Evolutionary conservation across 805 yeast genomes (phyloP).

Genomic region (Yarrowia hollandica): DNA sequence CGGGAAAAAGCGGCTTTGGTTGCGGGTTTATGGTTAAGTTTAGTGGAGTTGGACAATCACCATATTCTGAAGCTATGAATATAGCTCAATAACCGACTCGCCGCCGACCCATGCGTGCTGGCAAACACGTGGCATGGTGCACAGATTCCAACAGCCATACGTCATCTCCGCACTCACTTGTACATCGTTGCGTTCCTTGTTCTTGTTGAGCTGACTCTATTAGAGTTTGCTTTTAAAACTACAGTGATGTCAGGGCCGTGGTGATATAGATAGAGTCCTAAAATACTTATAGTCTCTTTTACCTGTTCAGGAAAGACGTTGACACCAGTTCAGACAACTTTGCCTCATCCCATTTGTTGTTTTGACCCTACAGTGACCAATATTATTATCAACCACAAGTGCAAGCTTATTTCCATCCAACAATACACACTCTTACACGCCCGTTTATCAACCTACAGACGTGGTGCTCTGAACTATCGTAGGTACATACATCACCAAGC

Average conservation of each 20-base stretch:
- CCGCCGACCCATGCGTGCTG: not conserved
- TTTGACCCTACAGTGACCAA: not conserved
- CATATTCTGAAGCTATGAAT: not conserved
- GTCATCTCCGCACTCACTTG: not conserved
- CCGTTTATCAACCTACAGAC: no score
- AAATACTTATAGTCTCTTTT: not conserved
- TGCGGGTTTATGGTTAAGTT: slow-evolving; percentile 16
- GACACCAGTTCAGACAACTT: not conserved
- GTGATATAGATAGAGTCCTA: no score
- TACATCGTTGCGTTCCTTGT: not conserved
- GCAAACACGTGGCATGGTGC: not conserved
- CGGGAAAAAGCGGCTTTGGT: not conserved
- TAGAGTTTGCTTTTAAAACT: no score
- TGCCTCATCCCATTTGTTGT: not conserved
- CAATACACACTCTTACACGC: not conserved
- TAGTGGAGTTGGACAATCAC: not conserved
- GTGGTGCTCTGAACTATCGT: no score
- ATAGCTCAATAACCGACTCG: not conserved
- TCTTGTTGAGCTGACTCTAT: no score
- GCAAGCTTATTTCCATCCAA: not conserved
- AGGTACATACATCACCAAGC: no score
- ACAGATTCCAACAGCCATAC: no score
- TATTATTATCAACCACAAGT: not conserved
- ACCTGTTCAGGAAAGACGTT: no score
- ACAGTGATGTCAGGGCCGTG: no score